These are phyloP conservation scores for Pseudodiploospora longispora DNA, from an alignment of 2,329 filamentous ascomycete species.

Conservation along the genomic window DNA sequence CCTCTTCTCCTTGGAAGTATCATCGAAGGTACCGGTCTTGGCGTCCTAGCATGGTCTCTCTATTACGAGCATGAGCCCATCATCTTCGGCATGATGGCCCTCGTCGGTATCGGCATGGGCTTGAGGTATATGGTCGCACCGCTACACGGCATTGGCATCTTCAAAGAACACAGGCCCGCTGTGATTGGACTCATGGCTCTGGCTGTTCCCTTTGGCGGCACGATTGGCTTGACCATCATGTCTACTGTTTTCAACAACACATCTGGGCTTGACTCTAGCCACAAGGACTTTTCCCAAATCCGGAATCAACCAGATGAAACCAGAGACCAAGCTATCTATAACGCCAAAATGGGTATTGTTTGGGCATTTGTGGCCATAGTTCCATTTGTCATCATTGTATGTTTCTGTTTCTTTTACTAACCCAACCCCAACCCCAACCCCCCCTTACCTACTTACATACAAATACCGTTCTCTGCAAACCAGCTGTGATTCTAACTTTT, in stretches of 20 bases:
- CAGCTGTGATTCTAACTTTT: too few relatives aligned
- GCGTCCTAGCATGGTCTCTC: constrained; percentile 49
- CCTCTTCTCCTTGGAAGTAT: constrained; percentile 49
- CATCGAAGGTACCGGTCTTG: constrained; percentile 50
- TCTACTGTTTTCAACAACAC: constrained; percentile 59
- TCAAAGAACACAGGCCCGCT: constrained; percentile 47
- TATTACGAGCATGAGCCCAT: constrained; percentile 36
- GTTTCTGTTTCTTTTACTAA: too few relatives aligned
- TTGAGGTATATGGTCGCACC: constrained; percentile 57
- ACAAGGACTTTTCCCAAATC: constrained; percentile 17
- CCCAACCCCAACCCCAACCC: too few relatives aligned
- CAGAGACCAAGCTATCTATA: constrained; percentile 14
- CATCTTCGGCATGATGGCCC: constrained; percentile 59
- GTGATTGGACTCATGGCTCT: constrained; percentile 54
- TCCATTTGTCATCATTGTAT: constrained; percentile 44
- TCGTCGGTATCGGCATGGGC: constrained; percentile 55
- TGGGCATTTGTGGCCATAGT: constrained; percentile 56
- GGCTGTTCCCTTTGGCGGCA: constrained; percentile 55
- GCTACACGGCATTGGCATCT: constrained; percentile 56
- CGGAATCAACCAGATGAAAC: constrained; percentile 9
- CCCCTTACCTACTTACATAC: too few relatives aligned
- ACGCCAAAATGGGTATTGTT: constrained; percentile 45
- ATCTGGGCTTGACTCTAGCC: constrained; percentile 18
- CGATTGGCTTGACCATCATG: constrained; percentile 59
- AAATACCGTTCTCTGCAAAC: constrained; percentile 7